phyloP scores from a whole-genome alignment of 2,329 filamentous ascomycete species.

The Ascocoryne sarcoides region DNA sequence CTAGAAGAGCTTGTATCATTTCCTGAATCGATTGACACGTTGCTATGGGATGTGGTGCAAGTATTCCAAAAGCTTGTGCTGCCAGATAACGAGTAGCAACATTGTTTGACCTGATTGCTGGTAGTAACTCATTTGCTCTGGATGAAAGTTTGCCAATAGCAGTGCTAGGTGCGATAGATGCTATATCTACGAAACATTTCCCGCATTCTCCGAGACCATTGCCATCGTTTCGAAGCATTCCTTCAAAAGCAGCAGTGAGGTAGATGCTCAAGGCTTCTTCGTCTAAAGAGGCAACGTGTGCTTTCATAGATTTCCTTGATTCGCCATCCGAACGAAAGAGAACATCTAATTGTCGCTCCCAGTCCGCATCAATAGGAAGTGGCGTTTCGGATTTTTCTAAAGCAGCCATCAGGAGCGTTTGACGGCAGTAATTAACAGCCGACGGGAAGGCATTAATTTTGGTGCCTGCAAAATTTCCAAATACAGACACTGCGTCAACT shows the following conservation, averaged over 20 bases:
- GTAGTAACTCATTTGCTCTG: constrained; percentile 44
- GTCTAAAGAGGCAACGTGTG: constrained; percentile 39
- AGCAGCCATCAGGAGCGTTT: constrained; percentile 50
- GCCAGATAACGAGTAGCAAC: constrained; percentile 56
- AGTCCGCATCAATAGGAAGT: constrained; percentile 60
- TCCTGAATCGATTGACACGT: constrained; percentile 33
- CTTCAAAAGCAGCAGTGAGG: constrained; percentile 48
- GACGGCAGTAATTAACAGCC: constrained; percentile 61
- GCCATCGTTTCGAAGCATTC: constrained; percentile 38
- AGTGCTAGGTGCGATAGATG: constrained; percentile 41
- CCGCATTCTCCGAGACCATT: constrained; percentile 38
- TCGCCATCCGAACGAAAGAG: constrained; percentile 61
- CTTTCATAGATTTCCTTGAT: constrained; percentile 50
- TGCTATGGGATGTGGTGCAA: constrained; percentile 56
- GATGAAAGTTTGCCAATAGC: constrained; percentile 41
- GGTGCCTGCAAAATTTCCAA: constrained; percentile 32
- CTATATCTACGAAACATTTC: constrained; percentile 44
- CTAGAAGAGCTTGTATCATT: constrained; percentile 38
- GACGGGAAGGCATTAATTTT: constrained; percentile 51
- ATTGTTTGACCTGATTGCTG: constrained; percentile 62
- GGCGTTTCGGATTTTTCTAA: constrained; percentile 23
- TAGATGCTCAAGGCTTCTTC: constrained; percentile 34
- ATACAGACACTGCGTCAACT: constrained; percentile 31
- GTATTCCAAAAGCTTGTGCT: constrained; percentile 65
- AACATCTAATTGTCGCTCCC: constrained; percentile 72